Evolutionary conservation across 192 early-diverging fungal species (phyloP), one percentile per base, ranked within the genome.

Genomic region (Entomortierella lignicola): DNA sequence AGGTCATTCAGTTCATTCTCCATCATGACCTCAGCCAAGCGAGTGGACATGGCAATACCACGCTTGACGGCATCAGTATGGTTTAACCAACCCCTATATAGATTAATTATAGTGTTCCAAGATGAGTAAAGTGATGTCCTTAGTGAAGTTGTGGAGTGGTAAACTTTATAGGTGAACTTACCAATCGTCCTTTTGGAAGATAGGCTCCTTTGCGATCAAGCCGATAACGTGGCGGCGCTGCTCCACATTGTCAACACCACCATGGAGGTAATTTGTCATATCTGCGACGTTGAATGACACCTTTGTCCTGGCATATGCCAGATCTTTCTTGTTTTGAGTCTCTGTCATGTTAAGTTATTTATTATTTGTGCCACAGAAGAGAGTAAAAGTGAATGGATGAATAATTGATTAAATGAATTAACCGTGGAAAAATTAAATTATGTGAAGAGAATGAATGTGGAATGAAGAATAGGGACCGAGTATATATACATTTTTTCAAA

Each of bases 181-280:
- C 75, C 75, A 79, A 48, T 79, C 75, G 17, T 79, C 67, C 58
- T 70, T 79, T 17, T 70, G 63, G 52, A 79, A 79, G 13, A 79
- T 66, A 0, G 75, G 75, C 26, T 79, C 75, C 10, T 56, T 54
- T 31, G 75, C 75, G 23, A 79, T 62, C 27, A 79, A 63, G 34
- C 57, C 65, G n/a, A 79, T 70, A 47, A 79, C 60, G 26, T 79
- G 57, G 42, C 68, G 60, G 18, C 75, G 75, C 4, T 79, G 75
- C 63, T 79, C 75, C 6, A 70, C 75, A 39, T 79, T 79, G 41
- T 55, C 66, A 23, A 55, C 12, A 53, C 89, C 91, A 61, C 92
- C 90, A 43, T 93, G 90, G 25, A 97, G 79, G 81, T 91, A 93
- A 71, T 89, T 85, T 20, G 93, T 92, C 87, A 97, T 85, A 29